Percentiles rank a stretch among this genome's conserved stretches.
Evolutionary conservation across 176 grass and related monocot genomes (phyloP).

Genomic region (Saccharum spontaneum): DNA sequence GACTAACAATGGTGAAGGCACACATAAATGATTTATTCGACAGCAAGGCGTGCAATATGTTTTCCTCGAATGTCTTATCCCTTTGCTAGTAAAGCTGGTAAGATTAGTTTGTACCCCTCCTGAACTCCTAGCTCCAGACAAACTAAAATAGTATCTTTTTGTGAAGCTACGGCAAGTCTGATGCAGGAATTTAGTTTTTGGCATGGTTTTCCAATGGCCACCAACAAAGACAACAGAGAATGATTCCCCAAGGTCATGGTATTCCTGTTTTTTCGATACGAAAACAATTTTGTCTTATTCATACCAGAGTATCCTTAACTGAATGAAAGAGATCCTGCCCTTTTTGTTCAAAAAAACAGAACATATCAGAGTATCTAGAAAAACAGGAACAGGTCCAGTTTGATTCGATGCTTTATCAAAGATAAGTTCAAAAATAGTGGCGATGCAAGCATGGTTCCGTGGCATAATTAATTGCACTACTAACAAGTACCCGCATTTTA

Average conservation of each 20-base stretch:
- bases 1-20: neutral
- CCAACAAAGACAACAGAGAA: neutral
- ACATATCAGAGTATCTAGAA: neutral
- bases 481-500: neutral
- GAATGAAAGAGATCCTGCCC: neutral
- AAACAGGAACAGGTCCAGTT: neutral
- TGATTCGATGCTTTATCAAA: neutral
- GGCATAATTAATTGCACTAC: neutral
- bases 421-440: neutral
- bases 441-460: neutral
- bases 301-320: neutral
- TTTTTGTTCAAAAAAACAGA: neutral
- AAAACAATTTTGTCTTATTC: neutral
- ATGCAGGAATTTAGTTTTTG: neutral
- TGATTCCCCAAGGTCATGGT: neutral
- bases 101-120: neutral
- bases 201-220: neutral
- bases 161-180: neutral
- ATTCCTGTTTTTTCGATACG: neutral
- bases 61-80: neutral
- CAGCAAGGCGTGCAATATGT: neutral
- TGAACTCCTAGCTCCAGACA: neutral
- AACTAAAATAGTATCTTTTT: neutral
- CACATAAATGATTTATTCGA: neutral
- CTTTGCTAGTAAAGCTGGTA: neutral